Base-by-base conservation (phyloP, 495 filamentous ascomycete genomes). In the Cercophora scortea region DNA sequence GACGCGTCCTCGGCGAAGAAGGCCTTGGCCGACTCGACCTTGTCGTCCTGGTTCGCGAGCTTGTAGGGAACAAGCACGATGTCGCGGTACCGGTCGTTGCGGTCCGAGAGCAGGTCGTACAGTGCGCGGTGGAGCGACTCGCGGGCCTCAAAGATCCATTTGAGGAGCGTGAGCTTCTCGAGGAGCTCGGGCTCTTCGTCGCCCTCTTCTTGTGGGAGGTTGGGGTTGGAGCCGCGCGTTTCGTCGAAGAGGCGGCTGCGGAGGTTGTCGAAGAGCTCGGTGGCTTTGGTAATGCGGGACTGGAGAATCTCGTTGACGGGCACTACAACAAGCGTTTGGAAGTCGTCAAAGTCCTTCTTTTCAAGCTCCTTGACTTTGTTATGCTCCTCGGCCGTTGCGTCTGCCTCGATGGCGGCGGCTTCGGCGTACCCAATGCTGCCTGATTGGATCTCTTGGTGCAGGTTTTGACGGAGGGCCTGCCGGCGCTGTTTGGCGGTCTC, bases 141-240 rank as follows among this genome's bases (percentile, higher is more conserved):
- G 6, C 91, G 84, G 6, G 87, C 87, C 61, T 98, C 93, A 60
- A 96, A 97, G 32, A 97, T 85, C 93, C 93, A 98, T 62, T 98
- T 98, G 9, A 97, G 75, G 25, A 95, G 81, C 0, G 93, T 97
- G 4, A 98, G 77, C 56, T 93, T 93, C 68, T 98, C 93, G 2
- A 96, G 75, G 0, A 97, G 75, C 70, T 97, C 94, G 0, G 93
- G 90, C 62, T 92, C 87, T 64, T 95, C 92, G 60, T 96, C 91
- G 50, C 92, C 92, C 67, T 95, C 91, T 66, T 95, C 90, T 59
- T 96, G 91, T 1, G 89, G 85, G 50, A 86, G 78, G 57, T 93
- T 89, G 3, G 89, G 89, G 50, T 83, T 82, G 11, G 79, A 79
- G 34, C 80, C 73, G 55, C 82, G 86, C 0, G 84, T 86, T 55